Evolutionary conservation across 257 asterid species (phyloP).

Genomic region (Coffea eugenioides): DNA sequence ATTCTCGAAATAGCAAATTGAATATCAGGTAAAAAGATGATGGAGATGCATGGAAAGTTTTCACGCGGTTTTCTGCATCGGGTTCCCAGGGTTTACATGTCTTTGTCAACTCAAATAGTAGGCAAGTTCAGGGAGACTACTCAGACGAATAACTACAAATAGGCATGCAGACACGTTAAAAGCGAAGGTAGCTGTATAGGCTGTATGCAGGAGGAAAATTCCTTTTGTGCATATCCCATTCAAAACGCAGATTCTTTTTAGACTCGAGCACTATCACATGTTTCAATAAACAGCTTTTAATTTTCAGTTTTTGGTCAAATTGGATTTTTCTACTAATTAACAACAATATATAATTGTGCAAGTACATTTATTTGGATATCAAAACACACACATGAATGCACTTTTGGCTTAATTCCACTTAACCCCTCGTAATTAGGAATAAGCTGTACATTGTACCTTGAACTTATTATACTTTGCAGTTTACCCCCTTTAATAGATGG

Average conservation of each 20-base stretch:
- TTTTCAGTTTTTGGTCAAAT: too few species aligned
- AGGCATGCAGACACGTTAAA: background rate
- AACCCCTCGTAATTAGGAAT: too few species aligned
- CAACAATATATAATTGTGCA: too few species aligned
- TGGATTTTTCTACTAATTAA: too few species aligned
- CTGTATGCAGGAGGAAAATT: background rate
- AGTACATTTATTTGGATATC: too few species aligned
- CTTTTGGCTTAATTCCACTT: too few species aligned
- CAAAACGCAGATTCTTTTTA: background rate
- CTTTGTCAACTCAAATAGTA: background rate
- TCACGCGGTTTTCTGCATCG: slow-evolving; percentile 4
- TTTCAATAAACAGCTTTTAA: background rate
- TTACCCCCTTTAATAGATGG: too few species aligned
- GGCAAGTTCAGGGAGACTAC: background rate
- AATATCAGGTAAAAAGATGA: background rate
- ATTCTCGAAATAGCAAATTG: background rate
- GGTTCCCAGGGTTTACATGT: background rate
- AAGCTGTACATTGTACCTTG: too few species aligned
- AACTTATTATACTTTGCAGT: too few species aligned
- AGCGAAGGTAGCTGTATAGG: background rate
- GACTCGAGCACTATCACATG: background rate
- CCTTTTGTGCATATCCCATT: background rate
- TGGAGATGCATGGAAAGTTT: background rate
- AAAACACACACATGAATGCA: too few species aligned
- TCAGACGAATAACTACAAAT: background rate